A percentile compares a stretch with the other conserved stretches of the same genome.
These are phyloP conservation scores for Sporothrix dimorphospora DNA, from an alignment of 2,329 filamentous ascomycete genomes.

Conservation along the genomic window DNA sequence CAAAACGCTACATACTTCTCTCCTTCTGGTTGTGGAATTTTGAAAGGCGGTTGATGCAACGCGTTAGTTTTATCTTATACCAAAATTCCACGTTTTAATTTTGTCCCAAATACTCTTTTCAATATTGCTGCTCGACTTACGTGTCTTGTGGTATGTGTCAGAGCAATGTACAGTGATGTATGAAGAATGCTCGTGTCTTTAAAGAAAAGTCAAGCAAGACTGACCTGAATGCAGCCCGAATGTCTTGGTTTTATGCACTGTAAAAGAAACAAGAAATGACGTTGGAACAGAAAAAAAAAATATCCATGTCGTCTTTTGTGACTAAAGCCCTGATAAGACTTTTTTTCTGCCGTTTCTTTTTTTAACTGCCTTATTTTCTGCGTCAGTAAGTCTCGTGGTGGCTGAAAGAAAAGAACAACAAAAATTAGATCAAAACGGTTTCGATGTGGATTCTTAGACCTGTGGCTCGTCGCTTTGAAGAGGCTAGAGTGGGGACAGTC, in stretches of 20 bases:
- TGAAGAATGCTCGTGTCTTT: not conserved
- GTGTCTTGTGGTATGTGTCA: not conserved
- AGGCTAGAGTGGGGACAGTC: not conserved
- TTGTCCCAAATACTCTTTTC: not conserved
- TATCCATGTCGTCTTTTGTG: not conserved
- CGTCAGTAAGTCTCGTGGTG: not conserved
- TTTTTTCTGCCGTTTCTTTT: slow-evolving; percentile 4
- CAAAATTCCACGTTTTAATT: too few species aligned
- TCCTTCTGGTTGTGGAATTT: not conserved
- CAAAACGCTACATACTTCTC: not conserved
- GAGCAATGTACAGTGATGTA: not conserved
- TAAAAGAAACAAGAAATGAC: not conserved
- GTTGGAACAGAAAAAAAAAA: not conserved
- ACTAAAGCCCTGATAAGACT: not conserved
- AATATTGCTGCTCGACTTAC: too few species aligned
- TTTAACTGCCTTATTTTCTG: not conserved
- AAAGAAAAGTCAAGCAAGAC: not conserved
- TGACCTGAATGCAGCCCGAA: not conserved
- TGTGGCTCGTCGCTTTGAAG: not conserved
- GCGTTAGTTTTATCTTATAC: not conserved
- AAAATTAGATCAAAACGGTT: not conserved
- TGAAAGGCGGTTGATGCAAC: not conserved
- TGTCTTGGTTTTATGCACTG: too few species aligned
- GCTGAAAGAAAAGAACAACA: not conserved
- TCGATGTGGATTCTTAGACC: not conserved